Evolutionary conservation across 306 rosid genomes (phyloP), one percentile per base, ranked within the genome.

Genomic region (Prunus davidiana): DNA sequence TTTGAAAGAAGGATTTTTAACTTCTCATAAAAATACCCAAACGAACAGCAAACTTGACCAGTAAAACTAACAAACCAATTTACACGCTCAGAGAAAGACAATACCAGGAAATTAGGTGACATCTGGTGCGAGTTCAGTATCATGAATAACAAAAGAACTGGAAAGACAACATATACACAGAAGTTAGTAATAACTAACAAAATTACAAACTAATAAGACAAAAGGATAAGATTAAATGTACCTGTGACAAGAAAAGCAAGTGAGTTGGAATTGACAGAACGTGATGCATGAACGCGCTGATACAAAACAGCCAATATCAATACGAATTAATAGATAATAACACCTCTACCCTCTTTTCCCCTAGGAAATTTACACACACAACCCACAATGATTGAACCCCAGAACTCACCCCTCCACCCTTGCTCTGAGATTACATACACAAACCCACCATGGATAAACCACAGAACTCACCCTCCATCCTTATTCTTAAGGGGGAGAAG

Each of bases 191-290:
- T 56, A 7, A 43, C 60, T 8, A 3, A 71, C 74, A 84, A n/a
- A 68, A 51, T 27, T 0, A 71, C 25, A 30, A 55, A 49, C 69
- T 56, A 19, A 34, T 50, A 65, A 64, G 12, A 51, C 51, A 77
- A 71, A 38, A 15, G 19, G 45, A 74, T 30, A 22, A 43, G n/a
- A 55, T 34, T 5, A 62, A n/a, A 72, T 47, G 71, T 84, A 92
- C 98, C 97, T 85, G 98, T 94, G 69, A 94, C 95, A 32, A 94
- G 98, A 84, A 94, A 94, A 67, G 96, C 93, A 63, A 94, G 95
- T 8, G 97, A 94, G 74, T 89, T 94, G 52, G 98, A 89, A 87
- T 89, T 90, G 73, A 91, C 89, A 74, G 91, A 89, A 7, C 89
- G 98, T 13, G 88, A 84, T 49, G 91, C 68, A 87, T 89, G 95